Percentiles rank a stretch among this genome's conserved stretches.
These are phyloP conservation scores for Saccharomycopsis sp. DNA, from an alignment of 805 yeast genomes.

Conservation along the genomic window DNA sequence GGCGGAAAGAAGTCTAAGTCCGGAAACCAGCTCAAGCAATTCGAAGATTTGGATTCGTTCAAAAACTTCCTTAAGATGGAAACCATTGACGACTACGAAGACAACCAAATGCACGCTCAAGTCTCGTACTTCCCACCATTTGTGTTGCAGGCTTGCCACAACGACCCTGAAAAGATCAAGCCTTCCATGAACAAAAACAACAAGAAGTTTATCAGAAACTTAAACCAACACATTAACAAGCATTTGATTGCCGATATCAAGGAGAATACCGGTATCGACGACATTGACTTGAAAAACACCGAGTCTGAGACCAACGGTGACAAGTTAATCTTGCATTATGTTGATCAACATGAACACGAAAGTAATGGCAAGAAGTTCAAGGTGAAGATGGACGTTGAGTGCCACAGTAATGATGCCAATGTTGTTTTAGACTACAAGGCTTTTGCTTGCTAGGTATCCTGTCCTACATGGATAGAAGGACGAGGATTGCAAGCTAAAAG, in stretches of 20 bases:
- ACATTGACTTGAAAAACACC: constrained; percentile 44
- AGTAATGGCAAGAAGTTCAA: constrained; percentile 57
- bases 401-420: constrained; percentile 60
- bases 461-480: neutral
- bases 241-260: constrained; percentile 64
- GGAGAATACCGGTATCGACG: constrained; percentile 47
- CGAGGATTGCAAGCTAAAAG: neutral
- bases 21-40: constrained; percentile 25
- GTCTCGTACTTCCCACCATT: constrained; percentile 69
- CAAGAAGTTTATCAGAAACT: constrained; percentile 62
- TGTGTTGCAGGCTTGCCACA: constrained; percentile 56
- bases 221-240: constrained; percentile 68
- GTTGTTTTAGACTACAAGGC: constrained; percentile 61
- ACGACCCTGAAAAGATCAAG: constrained; percentile 64
- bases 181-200: constrained; percentile 67
- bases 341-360: constrained; percentile 49
- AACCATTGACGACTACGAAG: constrained; percentile 70
- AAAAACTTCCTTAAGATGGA: constrained; percentile 63
- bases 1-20: constrained; percentile 15
- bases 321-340: constrained; percentile 55
- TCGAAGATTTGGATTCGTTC: constrained; percentile 58
- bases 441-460: constrained; percentile 31
- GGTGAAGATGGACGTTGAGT: constrained; percentile 54
- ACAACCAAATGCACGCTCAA: constrained; percentile 54
- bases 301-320: constrained; percentile 41